A percentile compares a stretch with the other conserved stretches of the same genome.
Conservation (phyloP, 2,329 filamentous ascomycete genomes). For the Phaeosphaeria sp. region DNA sequence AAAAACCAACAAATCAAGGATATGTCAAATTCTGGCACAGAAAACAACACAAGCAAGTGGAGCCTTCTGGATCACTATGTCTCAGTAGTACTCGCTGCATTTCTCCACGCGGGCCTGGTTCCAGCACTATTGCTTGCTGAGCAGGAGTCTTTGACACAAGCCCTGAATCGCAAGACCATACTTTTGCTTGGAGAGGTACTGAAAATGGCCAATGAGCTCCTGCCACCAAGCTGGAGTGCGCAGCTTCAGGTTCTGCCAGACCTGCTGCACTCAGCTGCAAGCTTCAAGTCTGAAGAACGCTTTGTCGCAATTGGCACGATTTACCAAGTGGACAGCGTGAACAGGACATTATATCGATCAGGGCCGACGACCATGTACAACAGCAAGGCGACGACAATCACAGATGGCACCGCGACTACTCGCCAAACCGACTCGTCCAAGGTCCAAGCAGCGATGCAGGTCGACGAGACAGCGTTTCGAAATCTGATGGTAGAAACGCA, state of each 20-base stretch:
- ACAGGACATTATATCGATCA: slow-evolving; percentile 86
- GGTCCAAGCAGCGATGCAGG: slow-evolving; percentile 63
- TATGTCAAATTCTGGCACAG: slow-evolving; percentile 66
- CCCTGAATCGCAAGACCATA: slow-evolving; percentile 85
- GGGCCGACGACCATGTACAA: slow-evolving; percentile 54
- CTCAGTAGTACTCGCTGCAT: slow-evolving; percentile 81
- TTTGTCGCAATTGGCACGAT: slow-evolving; percentile 88
- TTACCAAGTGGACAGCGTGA: slow-evolving; percentile 98
- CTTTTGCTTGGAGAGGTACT: slow-evolving; percentile 89
- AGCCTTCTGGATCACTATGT: slow-evolving; percentile 96
- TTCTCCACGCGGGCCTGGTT: slow-evolving; percentile 79
- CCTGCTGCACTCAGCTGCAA: slow-evolving; percentile 77
- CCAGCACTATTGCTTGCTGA: slow-evolving; percentile 65
- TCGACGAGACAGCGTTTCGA: slow-evolving; percentile 70
- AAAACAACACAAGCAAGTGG: slow-evolving; percentile 67
- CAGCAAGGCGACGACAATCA: slow-evolving; percentile 30
- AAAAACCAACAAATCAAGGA: slow-evolving; percentile 66
- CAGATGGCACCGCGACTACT: slow-evolving; percentile 33
- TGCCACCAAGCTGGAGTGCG: slow-evolving; percentile 83
- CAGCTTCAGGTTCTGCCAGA: slow-evolving; percentile 88
- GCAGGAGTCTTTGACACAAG: slow-evolving; percentile 70
- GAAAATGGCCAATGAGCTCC: slow-evolving; percentile 83
- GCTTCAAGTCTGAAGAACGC: slow-evolving; percentile 73
- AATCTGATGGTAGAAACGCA: slow-evolving; percentile 76
- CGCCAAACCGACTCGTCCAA: slow-evolving; percentile 56